Base-by-base conservation (phyloP, 2,329 filamentous ascomycete species). In the Calonectria ilicicola region DNA sequence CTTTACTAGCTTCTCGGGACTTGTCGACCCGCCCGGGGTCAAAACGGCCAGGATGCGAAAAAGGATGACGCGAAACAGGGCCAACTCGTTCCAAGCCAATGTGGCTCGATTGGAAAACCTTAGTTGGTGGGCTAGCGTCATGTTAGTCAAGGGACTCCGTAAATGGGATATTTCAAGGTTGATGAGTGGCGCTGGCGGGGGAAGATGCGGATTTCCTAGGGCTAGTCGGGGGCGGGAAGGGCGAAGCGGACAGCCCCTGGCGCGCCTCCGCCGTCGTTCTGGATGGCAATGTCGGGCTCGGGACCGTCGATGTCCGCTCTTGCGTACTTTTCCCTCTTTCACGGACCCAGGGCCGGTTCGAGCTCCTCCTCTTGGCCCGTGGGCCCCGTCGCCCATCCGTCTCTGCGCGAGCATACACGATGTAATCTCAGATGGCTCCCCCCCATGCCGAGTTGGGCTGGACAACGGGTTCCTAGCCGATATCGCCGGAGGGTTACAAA, bases 81-180 rank as follows among this genome's bases (percentile, higher is more conserved):
- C 58, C 58, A 19, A 21, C 19, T 17, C 38, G 21, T 21, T 14
- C 21, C 21, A 47, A 47, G 17, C n/a, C 21, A 26, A 60, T 23
- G 53, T 60, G 53, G 53, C 53, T 60, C 53, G 53, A 60, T 60
- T 15, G 14, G 29, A 14, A 60, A 60, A 60, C 53, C 40, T 63
- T 63, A 44, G 40, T 23, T 46, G 17, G 58, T 14, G 40, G 27
- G 49, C 40, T 40, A 49, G n/a, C 27, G 53, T 53, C 40, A 62
- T 23, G 23, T 63, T 63, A 46, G 58, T 63, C 42, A 63, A 63
- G 21, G 58, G 58, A 63, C 53, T 63, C 66, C 53, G 56, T 44
- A 62, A 51, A 62, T 62, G 51, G 51, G 53, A 47, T 51, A 67
- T 47, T 35, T 67, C 65, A 35, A 67, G 27, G 40, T 67, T 44